phyloP scores from a whole-genome alignment of 345 rosid genomes.

The Conringia planisiliqua region DNA sequence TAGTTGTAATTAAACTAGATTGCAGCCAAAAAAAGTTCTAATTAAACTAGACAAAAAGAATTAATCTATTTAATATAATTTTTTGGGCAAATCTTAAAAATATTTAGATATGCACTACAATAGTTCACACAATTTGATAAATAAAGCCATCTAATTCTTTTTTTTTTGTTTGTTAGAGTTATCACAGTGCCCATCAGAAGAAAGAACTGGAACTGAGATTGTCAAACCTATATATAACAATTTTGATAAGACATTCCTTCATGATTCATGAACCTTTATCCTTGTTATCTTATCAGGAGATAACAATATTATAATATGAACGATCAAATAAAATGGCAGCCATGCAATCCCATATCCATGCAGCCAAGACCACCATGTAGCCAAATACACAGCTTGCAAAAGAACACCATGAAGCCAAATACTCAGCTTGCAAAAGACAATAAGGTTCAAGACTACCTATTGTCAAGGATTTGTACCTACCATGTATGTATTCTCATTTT shows the following conservation, averaged over 20 bases:
- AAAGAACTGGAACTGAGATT: background rate
- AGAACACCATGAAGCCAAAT: too few relatives aligned
- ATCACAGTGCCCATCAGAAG: background rate
- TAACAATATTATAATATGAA: background rate
- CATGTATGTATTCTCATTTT: background rate
- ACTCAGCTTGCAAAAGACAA: too few relatives aligned
- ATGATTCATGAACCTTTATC: background rate
- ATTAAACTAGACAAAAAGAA: too few relatives aligned
- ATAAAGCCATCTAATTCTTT: background rate
- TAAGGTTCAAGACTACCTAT: too few relatives aligned
- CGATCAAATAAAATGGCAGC: background rate
- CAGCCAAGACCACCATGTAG: background rate
- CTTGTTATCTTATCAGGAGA: background rate
- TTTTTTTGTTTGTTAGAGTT: background rate
- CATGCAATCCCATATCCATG: background rate
- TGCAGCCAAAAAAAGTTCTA: too few relatives aligned
- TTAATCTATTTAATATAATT: background rate
- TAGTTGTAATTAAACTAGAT: background rate
- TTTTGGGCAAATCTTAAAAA: background rate
- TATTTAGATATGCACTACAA: background rate
- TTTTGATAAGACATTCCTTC: background rate
- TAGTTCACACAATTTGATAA: background rate
- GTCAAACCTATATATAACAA: background rate
- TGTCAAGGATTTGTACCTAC: background rate
- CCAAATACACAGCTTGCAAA: background rate